phyloP scores from a whole-genome alignment of 371 early-diverging fungal species.

The Phascolomyces articulosus region DNA sequence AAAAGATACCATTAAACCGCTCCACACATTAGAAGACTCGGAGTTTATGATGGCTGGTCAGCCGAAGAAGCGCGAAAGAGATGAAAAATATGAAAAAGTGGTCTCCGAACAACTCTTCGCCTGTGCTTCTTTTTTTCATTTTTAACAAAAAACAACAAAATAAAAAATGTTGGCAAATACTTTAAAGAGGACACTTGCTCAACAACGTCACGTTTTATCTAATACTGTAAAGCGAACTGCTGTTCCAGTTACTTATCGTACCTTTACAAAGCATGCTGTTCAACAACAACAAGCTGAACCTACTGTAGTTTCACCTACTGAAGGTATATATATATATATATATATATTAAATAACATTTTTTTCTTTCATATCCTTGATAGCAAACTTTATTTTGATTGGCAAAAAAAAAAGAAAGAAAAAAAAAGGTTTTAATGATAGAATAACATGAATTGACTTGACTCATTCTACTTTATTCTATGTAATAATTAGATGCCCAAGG shows the following conservation, averaged over 20 bases:
- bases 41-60: no score
- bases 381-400: no score
- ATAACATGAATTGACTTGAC: no score
- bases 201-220: not conserved
- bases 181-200: not conserved
- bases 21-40: no score
- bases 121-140: not conserved
- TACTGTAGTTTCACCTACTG: not conserved
- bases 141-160: not conserved
- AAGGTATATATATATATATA: not conserved
- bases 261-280: not conserved
- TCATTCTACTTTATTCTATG: no score
- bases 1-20: no score
- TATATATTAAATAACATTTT: not conserved
- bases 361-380: not conserved
- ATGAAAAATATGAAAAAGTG: not conserved
- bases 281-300: slow-evolving; percentile 7
- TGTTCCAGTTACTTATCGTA: not conserved
- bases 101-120: not conserved
- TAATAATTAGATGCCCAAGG: slow-evolving; percentile 54
- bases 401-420: no score
- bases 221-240: not conserved
- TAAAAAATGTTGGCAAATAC: slow-evolving; percentile 1
- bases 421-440: no score
- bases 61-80: not conserved